These are phyloP conservation scores for Laetiporus sulphureus DNA, from an alignment of 1,284 basidiomycete genomes.

Conservation along the genomic window DNA sequence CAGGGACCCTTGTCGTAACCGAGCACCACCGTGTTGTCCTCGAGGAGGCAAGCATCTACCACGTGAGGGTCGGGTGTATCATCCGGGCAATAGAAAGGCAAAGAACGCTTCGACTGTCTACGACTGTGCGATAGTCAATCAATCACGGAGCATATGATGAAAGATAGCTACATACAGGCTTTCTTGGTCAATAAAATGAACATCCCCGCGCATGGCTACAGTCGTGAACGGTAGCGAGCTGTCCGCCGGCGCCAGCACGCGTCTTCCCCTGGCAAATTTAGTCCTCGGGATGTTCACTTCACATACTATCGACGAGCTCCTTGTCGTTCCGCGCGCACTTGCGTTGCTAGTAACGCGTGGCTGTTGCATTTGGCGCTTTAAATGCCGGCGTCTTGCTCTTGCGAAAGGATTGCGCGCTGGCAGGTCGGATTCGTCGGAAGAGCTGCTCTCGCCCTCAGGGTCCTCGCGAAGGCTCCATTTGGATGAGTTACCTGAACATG, in stretches of 20 bases:
- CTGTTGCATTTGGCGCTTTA: neutral
- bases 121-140: conserved; percentile 19
- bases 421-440: conserved; percentile 1
- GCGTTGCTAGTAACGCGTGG: too few relatives aligned
- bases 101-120: conserved; percentile 34
- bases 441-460: neutral
- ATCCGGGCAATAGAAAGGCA: conserved; percentile 30
- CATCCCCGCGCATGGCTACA: conserved; percentile 44
- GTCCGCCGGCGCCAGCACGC: conserved; percentile 34
- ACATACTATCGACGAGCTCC: too few relatives aligned
- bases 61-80: conserved; percentile 29
- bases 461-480: too few relatives aligned
- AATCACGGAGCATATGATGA: conserved; percentile 10
- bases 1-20: conserved; percentile 32
- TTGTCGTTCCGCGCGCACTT: too few relatives aligned
- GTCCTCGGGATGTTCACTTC: conserved; percentile 34
- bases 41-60: conserved; percentile 30
- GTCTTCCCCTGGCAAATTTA: conserved; percentile 31
- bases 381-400: neutral
- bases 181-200: conserved; percentile 39
- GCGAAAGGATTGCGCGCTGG: neutral
- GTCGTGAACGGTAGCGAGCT: conserved; percentile 33
- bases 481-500: too few relatives aligned
- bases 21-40: conserved; percentile 33
- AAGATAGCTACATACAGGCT: conserved; percentile 21